Base-by-base conservation (phyloP, 2,329 filamentous ascomycete species). In the Hypocreales sp. region DNA sequence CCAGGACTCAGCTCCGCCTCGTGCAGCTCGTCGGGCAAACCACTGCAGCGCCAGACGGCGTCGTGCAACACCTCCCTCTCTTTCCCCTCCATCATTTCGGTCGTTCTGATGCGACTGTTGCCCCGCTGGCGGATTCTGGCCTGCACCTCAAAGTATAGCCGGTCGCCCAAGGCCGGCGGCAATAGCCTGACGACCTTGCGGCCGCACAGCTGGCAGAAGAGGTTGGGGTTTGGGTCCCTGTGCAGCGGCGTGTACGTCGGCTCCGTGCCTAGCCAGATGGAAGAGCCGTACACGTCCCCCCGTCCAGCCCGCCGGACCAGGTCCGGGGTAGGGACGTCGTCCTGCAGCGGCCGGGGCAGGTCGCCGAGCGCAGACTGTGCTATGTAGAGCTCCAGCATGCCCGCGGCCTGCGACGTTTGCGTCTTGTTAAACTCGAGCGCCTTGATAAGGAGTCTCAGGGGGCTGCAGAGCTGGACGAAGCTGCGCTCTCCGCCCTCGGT, bases 231-330 rank as follows among this genome's bases (percentile, higher is more conserved):
- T 1, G 90, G 90, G 43, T 98, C 90, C 29, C 79, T 71, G 51
- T 98, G 90, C 4, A 93, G 59, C 4, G 90, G 84, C 1, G 90
- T 94, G 40, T 83, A 84, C 0, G 86, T 94, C 1, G 83, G 83
- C 21, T 83, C 72, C 10, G 77, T 60, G 1, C 90, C 90, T 9
- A 95, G 64, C 87, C 87, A 98, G 23, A 95, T 59, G 40, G 80
- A 92, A 0, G 79, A 76, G 40, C 66, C 70, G 47, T 95, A 94
- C n/a, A 94, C 54, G 47, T 94, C 86, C 3, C 82, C 83, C 38
- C 68, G 78, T 0, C 80, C 80, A 2, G 70, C 64, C 6, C 56
- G 46, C 4, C 44, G 48, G 4, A 92, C 71, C 4, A 86, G 42
- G 1, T 59, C 46, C 0, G 84, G 86, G 0, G 65, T 64, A 0